Base-by-base conservation (phyloP, 495 filamentous ascomycete species). In the Aspergillus affinis region DNA sequence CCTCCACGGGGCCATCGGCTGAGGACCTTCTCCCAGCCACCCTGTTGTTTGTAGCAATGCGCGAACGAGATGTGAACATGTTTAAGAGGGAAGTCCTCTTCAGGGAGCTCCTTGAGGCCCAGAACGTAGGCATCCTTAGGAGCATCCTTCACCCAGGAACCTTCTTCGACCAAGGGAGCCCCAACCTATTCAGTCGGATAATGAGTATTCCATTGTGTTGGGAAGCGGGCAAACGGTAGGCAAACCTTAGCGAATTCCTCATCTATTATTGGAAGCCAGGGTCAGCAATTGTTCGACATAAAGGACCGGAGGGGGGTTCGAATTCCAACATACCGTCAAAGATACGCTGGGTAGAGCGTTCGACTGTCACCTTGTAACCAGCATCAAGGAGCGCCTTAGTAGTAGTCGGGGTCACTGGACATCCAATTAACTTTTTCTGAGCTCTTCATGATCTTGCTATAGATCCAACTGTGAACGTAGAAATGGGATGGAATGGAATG, bases 21-120 rank as follows among this genome's bases (percentile, higher is more conserved):
- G 15, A 98, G 84, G 20, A 92, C 89, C 12, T 84, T 80, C 61
- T 90, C 86, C 93, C 92, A 97, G 21, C 90, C 90, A 50, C 77
- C 85, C 75, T 98, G 94, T 65, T 88, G 77, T 82, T 96, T 97
- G 79, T 92, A 96, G 77, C 84, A 90, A 68, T 85, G 82, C 46
- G 87, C 90, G 66, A 97, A 97, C 62, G 92, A 89, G 61, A 98
- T 84, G 72, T 93, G 90, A 15, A 86, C 84, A 66, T 98, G 91
- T 77, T 88, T 86, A 52, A 97, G 85, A 41, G 93, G 92, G 69
- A 92, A 92, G 32, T 87, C 85, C 65, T 96, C 89, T 69, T 95
- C 92, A 7, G 90, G 90, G 17, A 97, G 82, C 78, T 97, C 94
- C 83, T 98, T 98, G 51, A 98, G 81, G 44, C 94, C 93, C 61